A percentile compares a stretch with the other conserved stretches of the same genome.
phyloP scores from a whole-genome alignment of 1,284 basidiomycete species.

The Ustanciosporium gigantosporum region DNA sequence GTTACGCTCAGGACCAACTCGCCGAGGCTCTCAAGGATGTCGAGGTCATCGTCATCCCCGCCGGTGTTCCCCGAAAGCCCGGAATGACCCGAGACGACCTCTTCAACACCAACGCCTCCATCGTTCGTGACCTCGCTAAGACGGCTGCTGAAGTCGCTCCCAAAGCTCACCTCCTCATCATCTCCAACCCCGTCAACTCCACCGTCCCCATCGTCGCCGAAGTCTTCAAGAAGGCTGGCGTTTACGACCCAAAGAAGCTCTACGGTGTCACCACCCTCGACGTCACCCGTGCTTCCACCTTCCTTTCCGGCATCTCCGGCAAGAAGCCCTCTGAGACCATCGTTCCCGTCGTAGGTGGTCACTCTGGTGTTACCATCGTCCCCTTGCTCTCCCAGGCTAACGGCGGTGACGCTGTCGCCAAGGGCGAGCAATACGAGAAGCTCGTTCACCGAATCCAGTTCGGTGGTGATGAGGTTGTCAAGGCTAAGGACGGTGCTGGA shows the following conservation, averaged over 20 bases:
- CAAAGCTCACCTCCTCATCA: constrained; percentile 88
- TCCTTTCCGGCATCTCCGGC: constrained; percentile 74
- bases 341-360: constrained; percentile 92
- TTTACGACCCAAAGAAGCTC: constrained; percentile 75
- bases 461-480: constrained; percentile 90
- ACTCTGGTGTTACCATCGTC: constrained; percentile 94
- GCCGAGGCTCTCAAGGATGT: constrained; percentile 82
- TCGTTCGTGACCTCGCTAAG: constrained; percentile 91
- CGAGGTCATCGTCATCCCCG: constrained; percentile 93
- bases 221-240: constrained; percentile 88
- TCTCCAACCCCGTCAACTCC: constrained; percentile 77
- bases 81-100: constrained; percentile 95
- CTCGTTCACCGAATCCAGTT: constrained; percentile 79
- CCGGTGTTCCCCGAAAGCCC: constrained; percentile 69
- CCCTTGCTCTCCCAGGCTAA: constrained; percentile 91
- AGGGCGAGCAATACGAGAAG: constrained; percentile 66
- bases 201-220: constrained; percentile 96
- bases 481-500: constrained; percentile 86
- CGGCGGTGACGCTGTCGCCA: constrained; percentile 67
- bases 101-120: constrained; percentile 96
- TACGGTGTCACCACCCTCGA: constrained; percentile 94
- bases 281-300: constrained; percentile 90
- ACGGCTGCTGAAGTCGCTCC: constrained; percentile 84
- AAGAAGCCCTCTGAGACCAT: constrained; percentile 68
- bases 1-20: constrained; percentile 74